Conservation (phyloP, 495 filamentous ascomycete species). For the Rhizodiscina lignyota region DNA sequence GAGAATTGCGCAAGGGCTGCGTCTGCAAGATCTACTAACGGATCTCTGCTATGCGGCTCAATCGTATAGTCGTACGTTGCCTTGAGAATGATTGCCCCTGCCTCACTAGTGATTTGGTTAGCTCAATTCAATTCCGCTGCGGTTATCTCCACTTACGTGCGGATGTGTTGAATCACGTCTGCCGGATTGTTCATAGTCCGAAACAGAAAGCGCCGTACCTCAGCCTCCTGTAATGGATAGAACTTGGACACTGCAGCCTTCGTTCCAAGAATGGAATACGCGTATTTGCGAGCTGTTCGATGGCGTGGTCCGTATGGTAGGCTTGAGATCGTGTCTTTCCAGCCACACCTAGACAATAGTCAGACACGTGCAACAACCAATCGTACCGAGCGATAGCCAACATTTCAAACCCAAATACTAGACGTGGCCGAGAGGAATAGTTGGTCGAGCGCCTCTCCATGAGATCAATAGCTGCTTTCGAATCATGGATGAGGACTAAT, state of each 20-base stretch:
- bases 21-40: conserved; percentile 25
- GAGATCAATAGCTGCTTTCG: conserved; percentile 24
- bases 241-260: conserved; percentile 2
- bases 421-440: conserved; percentile 17
- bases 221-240: conserved; percentile 5
- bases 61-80: conserved; percentile 32
- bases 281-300: too few relatives aligned
- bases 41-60: conserved; percentile 24
- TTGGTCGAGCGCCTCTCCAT: conserved; percentile 29
- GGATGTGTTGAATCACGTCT: too few relatives aligned
- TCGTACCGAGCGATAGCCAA: conserved; percentile 7
- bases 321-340: conserved; percentile 6
- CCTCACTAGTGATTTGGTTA: conserved; percentile 14
- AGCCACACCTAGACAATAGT: conserved; percentile 4
- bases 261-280: too few relatives aligned
- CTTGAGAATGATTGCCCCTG: conserved; percentile 29
- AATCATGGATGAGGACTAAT: conserved; percentile 32
- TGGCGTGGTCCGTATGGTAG: too few relatives aligned
- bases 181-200: conserved; percentile 1
- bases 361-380: too few relatives aligned
- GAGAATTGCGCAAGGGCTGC: conserved; percentile 25
- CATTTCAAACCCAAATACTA: conserved; percentile 3
- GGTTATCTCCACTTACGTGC: too few relatives aligned
- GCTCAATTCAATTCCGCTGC: background rate
- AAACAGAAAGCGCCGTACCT: conserved; percentile 4